Evolutionary conservation across 257 asterid species (phyloP), one percentile per base, ranked within the genome.

Genomic region (Solanum microdontum): DNA sequence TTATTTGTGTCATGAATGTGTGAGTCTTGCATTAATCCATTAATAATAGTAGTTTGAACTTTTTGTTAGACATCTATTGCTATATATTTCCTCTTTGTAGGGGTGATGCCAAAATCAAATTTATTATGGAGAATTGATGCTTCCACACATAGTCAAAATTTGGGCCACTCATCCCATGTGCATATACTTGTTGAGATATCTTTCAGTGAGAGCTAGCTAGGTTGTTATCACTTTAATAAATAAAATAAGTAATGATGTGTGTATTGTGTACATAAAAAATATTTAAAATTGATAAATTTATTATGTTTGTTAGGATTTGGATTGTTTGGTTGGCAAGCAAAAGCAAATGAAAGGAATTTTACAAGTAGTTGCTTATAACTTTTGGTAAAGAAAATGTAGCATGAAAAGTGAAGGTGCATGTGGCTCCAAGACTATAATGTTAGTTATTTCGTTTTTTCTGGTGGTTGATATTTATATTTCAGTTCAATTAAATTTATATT

Each of bases 141-240:
- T 15, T 37, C 32, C 90, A 28, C 24, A 17, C 58, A 8, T n/a
- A 10, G 45, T 58, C 72, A 58, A n/a, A 87, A 32, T 88, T 60
- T 11, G 17, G 72, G 74, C 24, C 87, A 87, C 55, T 88, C 48
- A 62, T 30, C 85, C 94, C 93, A 92, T 93, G 93, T 93, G 94
- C 92, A 72, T 60, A 77, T 79, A 82, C 6, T 82, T 80, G 10
- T 91, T 89, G 83, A 82, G 73, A 86, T 73, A 87, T 90, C 90
- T 87, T 85, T 84, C 48, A 75, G 80, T 73, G 70, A 37, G 86
- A 80, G 40, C 40, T 70, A 70, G 11, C 28, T 74, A 45, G 34
- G 88, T 86, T 83, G 87, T 89, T 80, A 88, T 89, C 91, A 87
- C 87, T 82, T 89, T 84, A 75, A 69, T 58, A 28, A 75, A 82